Evolutionary conservation across 495 filamentous ascomycete genomes (phyloP).

Genomic region (Paragyromitra xinjiangensis): DNA sequence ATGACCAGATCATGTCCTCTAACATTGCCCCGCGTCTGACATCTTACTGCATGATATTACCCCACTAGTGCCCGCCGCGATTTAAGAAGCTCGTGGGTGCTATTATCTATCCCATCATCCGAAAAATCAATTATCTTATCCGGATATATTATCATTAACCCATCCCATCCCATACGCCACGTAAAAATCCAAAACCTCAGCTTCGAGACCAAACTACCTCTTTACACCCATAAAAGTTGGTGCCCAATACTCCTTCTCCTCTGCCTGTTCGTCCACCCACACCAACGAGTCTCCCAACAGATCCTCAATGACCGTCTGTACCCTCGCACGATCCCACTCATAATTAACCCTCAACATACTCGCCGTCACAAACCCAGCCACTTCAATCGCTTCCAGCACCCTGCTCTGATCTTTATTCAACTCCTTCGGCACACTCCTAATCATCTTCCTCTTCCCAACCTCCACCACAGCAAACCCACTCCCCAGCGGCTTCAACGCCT

Average conservation of each 20-base stretch:
- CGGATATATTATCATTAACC: conserved; percentile 6
- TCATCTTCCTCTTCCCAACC: conserved; percentile 84
- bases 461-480: conserved; percentile 83
- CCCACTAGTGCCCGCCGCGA: background rate
- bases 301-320: conserved; percentile 89
- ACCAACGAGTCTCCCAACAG: conserved; percentile 89
- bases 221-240: conserved; percentile 62
- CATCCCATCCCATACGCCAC: background rate
- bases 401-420: conserved; percentile 92
- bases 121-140: background rate
- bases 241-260: conserved; percentile 95
- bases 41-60: background rate
- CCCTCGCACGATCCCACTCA: conserved; percentile 82
- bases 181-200: background rate
- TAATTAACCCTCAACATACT: conserved; percentile 94
- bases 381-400: conserved; percentile 84
- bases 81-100: background rate
- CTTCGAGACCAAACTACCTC: background rate
- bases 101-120: background rate
- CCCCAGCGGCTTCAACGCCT: conserved; percentile 85
- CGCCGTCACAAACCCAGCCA: conserved; percentile 86
- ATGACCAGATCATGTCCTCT: background rate
- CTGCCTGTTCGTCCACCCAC: conserved; percentile 88
- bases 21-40: background rate
- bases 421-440: conserved; percentile 93